Conservation (phyloP, 305 asterid species). For the Salvia sclarea region DNA sequence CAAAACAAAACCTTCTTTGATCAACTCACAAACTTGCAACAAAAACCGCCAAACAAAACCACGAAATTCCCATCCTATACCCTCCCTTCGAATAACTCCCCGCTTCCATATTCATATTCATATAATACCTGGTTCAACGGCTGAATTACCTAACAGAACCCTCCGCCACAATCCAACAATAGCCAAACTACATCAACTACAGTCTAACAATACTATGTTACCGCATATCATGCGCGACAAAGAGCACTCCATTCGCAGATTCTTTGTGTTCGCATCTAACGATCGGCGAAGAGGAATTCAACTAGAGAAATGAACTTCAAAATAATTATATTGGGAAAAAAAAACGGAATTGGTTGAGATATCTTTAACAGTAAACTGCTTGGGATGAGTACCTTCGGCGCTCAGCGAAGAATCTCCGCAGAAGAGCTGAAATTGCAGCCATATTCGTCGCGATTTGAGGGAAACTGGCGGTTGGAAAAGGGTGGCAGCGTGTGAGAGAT, state of each 20-base stretch:
- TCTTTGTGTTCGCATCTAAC: not conserved
- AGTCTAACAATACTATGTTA: constrained; percentile 31
- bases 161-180: constrained; percentile 19
- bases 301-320: not conserved
- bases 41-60: constrained; percentile 34
- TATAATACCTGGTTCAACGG: constrained; percentile 19
- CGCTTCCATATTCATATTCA: constrained; percentile 52
- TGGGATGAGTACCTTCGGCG: constrained; percentile 75
- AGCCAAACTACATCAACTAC: constrained; percentile 28
- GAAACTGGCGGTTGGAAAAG: not conserved
- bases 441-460: constrained; percentile 32
- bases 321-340: not conserved
- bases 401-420: constrained; percentile 40
- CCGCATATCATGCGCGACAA: constrained; percentile 58
- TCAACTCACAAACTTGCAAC: constrained; percentile 37
- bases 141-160: constrained; percentile 10
- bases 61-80: constrained; percentile 28
- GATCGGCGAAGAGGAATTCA: constrained; percentile 15
- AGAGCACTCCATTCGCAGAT: constrained; percentile 43
- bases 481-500: constrained; percentile 17
- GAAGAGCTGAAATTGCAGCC: constrained; percentile 46
- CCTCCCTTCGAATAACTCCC: constrained; percentile 34
- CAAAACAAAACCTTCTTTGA: constrained; percentile 24
- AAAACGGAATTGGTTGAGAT: not conserved
- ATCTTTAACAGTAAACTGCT: constrained; percentile 54